A percentile compares a stretch with the other conserved stretches of the same genome.
These are phyloP conservation scores for Beta corolliflora DNA, from an alignment of 179 eudicot species.

Conservation along the genomic window DNA sequence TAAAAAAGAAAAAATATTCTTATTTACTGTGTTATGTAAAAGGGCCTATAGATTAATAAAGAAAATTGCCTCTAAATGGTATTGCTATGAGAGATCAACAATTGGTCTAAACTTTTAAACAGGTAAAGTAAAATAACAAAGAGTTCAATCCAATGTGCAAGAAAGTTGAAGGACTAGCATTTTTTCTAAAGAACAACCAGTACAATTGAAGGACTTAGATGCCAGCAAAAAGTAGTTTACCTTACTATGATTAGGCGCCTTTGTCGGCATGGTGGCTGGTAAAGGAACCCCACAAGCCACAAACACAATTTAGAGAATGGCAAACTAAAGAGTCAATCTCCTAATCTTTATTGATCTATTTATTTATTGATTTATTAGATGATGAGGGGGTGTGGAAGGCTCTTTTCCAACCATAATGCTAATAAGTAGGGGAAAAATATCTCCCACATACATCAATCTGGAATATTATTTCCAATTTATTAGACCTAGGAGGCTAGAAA, in stretches of 20 bases:
- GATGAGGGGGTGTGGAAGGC: no score
- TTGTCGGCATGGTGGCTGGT: conserved; percentile 2
- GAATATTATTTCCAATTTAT: no score
- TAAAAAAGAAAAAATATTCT: no score
- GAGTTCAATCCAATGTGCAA: background rate
- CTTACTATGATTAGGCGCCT: background rate
- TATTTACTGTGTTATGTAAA: no score
- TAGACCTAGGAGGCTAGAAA: no score
- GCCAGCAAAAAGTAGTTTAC: background rate
- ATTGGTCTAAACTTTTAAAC: background rate
- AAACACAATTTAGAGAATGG: background rate
- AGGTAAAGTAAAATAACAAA: background rate
- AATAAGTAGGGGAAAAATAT: no score
- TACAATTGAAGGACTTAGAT: background rate
- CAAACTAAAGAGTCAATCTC: background rate
- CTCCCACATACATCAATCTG: no score
- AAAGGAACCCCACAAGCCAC: background rate
- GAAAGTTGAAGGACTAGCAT: background rate
- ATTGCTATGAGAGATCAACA: background rate
- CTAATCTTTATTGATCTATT: no score
- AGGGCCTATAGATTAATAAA: no score
- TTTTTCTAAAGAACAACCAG: background rate
- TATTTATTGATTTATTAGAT: no score
- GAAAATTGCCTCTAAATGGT: background rate
- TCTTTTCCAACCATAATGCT: no score